These are phyloP conservation scores for Urtica urens DNA, from an alignment of 306 rosid species.

Conservation along the genomic window DNA sequence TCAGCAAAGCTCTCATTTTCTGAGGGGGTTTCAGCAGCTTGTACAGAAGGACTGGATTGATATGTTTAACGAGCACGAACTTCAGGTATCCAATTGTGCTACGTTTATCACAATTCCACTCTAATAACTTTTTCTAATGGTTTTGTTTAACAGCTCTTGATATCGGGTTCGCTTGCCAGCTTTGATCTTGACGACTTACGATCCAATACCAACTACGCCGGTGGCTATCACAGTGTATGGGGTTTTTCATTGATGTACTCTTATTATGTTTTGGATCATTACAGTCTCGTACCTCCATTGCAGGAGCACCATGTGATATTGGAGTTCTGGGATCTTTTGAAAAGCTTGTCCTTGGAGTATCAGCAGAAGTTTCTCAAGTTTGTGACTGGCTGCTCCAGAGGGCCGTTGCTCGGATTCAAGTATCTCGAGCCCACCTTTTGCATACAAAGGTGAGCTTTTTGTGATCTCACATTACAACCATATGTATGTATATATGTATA, in stretches of 20 bases:
- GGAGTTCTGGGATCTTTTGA: slow-evolving; percentile 91
- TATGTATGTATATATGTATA: no score
- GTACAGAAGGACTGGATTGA: slow-evolving; percentile 96
- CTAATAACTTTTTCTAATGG: background rate
- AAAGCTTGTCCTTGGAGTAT: slow-evolving; percentile 77
- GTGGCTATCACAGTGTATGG: slow-evolving; percentile 73
- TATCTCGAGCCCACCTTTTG: slow-evolving; percentile 87
- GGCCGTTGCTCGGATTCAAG: slow-evolving; percentile 89
- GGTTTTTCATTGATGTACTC: slow-evolving; percentile 7
- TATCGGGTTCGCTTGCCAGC: slow-evolving; percentile 96
- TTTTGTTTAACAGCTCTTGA: slow-evolving; percentile 58
- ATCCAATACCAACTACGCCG: slow-evolving; percentile 62
- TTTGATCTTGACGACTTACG: slow-evolving; percentile 93
- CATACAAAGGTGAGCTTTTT: slow-evolving; percentile 66
- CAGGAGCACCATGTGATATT: slow-evolving; percentile 88
- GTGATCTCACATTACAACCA: background rate
- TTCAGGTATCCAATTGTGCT: slow-evolving; percentile 61
- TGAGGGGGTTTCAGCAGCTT: slow-evolving; percentile 96
- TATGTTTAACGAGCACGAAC: slow-evolving; percentile 96
- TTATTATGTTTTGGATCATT: background rate
- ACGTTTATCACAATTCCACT: background rate
- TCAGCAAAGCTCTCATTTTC: slow-evolving; percentile 94
- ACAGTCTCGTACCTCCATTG: slow-evolving; percentile 7
- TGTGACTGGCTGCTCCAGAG: slow-evolving; percentile 97
- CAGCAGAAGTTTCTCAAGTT: slow-evolving; percentile 86